Evolutionary conservation across 2,329 filamentous ascomycete genomes (phyloP).

Genomic region (Bipolaris gigantea): DNA sequence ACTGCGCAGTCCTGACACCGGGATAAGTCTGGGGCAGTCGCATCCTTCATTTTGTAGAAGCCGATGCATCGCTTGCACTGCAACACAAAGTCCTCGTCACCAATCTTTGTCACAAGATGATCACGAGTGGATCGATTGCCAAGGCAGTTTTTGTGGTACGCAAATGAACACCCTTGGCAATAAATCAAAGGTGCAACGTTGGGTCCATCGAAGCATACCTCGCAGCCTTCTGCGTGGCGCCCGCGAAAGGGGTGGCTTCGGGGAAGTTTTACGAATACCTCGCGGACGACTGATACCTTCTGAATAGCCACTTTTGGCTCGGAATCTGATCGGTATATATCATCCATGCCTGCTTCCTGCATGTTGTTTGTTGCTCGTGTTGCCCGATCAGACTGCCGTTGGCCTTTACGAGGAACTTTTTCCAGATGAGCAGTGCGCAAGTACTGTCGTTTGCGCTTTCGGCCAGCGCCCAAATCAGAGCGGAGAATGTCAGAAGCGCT

Average conservation of each 20-base stretch:
- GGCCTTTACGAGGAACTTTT: slow-evolving; percentile 28
- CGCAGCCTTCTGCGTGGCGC: slow-evolving; percentile 71
- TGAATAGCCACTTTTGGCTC: slow-evolving; percentile 47
- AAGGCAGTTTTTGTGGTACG: slow-evolving; percentile 83
- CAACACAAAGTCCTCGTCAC: slow-evolving; percentile 74
- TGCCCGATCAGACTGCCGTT: slow-evolving; percentile 50
- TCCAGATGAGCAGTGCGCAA: slow-evolving; percentile 17
- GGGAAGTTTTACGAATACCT: slow-evolving; percentile 68
- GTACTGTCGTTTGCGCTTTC: slow-evolving; percentile 44
- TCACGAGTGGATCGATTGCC: slow-evolving; percentile 73
- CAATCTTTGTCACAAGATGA: slow-evolving; percentile 88
- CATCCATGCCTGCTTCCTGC: slow-evolving; percentile 62
- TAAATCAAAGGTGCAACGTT: slow-evolving; percentile 73
- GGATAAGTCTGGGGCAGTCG: slow-evolving; percentile 67
- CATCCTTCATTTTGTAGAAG: slow-evolving; percentile 67
- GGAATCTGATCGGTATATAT: slow-evolving; percentile 55
- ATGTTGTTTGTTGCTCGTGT: slow-evolving; percentile 53
- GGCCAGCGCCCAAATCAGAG: slow-evolving; percentile 46
- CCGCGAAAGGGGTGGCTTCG: slow-evolving; percentile 67
- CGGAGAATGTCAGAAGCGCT: slow-evolving; percentile 40
- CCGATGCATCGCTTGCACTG: slow-evolving; percentile 88
- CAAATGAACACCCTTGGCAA: slow-evolving; percentile 86
- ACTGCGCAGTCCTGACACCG: slow-evolving; percentile 71
- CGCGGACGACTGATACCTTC: slow-evolving; percentile 65
- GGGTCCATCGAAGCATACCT: slow-evolving; percentile 65